Conservation (phyloP, 495 filamentous ascomycete genomes). For the Podospora comata region DNA sequence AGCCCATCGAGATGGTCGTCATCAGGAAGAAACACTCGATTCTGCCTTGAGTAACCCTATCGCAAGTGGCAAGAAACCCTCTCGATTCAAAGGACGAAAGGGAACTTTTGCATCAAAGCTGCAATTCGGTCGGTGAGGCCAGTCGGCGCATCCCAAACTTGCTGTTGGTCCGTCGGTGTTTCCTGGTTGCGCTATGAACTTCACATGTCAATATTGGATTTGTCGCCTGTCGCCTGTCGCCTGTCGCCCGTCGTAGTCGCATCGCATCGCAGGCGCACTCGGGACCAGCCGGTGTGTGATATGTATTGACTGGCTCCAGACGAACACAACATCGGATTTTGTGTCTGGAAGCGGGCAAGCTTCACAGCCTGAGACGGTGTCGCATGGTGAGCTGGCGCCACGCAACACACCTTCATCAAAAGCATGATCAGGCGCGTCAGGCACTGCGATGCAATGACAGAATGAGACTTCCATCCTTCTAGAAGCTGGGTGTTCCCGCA, state of each 20-base stretch:
- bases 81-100: neutral
- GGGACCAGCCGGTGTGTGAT: neutral
- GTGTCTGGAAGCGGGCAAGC: conserved; percentile 5
- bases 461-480: neutral
- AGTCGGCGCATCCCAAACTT: neutral
- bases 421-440: neutral
- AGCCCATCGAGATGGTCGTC: neutral
- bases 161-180: neutral
- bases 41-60: neutral
- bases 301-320: neutral
- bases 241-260: neutral
- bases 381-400: neutral
- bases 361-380: neutral
- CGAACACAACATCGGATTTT: neutral
- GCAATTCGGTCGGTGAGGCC: neutral
- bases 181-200: neutral
- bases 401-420: neutral
- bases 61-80: neutral
- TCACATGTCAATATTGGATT: neutral
- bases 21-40: neutral
- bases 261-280: neutral
- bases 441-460: neutral
- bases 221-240: neutral
- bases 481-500: neutral
- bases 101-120: neutral